Base-by-base conservation (phyloP, 345 rosid species). In the Carallia brachiata region DNA sequence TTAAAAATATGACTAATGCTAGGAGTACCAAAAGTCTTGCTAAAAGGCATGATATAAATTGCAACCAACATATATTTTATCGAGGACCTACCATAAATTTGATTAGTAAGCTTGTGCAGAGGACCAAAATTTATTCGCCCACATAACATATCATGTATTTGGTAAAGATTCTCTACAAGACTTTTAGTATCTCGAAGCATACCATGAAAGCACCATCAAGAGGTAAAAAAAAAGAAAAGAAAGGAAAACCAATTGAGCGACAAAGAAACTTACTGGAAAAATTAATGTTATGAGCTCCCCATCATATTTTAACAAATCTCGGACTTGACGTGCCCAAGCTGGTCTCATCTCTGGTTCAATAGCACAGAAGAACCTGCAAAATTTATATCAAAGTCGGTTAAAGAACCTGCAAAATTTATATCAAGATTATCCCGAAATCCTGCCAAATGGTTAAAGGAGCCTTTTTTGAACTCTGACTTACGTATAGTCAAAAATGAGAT, bases 221-320 rank as follows among this genome's bases (percentile, higher is more conserved):
- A 23, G 23, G 23, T 1, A 12, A 5, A 52, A 4, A 1, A 48
- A 56, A 60, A 58, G 2, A 52, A 34, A 19, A 23, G 23, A 23
- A 13, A 50, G 57, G 16, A 56, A 57, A 57, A 58, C 17, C 32
- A 12, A 55, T 9, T 28, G 50, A 56, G 62, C 10, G 48, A 69
- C 32, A 71, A 48, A 69, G 62, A 72, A 65, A 70, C 65, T 70
- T 74, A 90, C 98, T 39, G 96, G 98, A 76, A 84, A 92, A 78
- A 90, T 92, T 64, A 90, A 82, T 69, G 98, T 90, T 62, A 89
- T 74, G 52, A 92, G 95, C 82, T 92, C 95, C 69, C 96, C 96
- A 56, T 89, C 88, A 5, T 90, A 89, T 81, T 85, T 90, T 61
- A 90, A 83, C 63, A 89, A 67, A 55, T 86, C 84, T 23, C 68